A percentile compares a stretch with the other conserved stretches of the same genome.
Evolutionary conservation across 179 eudicot species (phyloP).

Genomic region (Spinacia oleracea): DNA sequence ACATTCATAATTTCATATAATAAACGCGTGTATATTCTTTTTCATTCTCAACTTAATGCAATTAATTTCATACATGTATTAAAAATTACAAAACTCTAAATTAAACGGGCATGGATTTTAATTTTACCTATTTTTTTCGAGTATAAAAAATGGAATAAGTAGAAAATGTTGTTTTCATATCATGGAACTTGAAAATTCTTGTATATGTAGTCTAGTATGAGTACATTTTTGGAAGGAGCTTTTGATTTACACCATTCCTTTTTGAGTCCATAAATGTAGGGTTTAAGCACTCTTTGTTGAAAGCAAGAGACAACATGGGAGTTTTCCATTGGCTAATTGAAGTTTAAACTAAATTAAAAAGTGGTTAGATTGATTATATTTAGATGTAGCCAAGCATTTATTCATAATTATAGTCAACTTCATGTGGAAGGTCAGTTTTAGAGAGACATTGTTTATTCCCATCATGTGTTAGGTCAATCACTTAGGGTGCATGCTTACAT

Average conservation of each 20-base stretch:
- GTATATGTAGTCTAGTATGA: too few species aligned
- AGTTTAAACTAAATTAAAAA: constrained; percentile 13
- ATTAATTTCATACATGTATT: too few species aligned
- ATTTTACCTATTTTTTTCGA: too few species aligned
- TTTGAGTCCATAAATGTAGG: neutral
- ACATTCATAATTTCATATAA: too few species aligned
- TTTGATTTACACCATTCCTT: too few species aligned
- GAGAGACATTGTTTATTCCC: constrained; percentile 7
- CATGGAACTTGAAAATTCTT: too few species aligned
- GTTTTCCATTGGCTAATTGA: constrained; percentile 21
- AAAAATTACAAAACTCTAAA: too few species aligned
- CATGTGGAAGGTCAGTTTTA: constrained; percentile 5
- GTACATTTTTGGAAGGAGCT: neutral
- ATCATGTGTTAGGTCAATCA: constrained; percentile 29
- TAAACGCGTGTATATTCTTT: too few species aligned
- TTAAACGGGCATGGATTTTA: too few species aligned
- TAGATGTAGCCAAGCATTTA: neutral
- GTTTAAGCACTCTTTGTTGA: neutral
- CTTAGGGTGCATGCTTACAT: constrained; percentile 9
- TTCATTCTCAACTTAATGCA: too few species aligned
- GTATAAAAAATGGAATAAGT: too few species aligned
- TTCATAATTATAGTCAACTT: constrained; percentile 17
- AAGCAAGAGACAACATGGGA: constrained; percentile 15
- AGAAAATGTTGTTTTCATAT: too few species aligned
- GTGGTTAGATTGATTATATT: neutral